Conservation (phyloP, 2,329 filamentous ascomycete species). For the Diaporthe helianthi region DNA sequence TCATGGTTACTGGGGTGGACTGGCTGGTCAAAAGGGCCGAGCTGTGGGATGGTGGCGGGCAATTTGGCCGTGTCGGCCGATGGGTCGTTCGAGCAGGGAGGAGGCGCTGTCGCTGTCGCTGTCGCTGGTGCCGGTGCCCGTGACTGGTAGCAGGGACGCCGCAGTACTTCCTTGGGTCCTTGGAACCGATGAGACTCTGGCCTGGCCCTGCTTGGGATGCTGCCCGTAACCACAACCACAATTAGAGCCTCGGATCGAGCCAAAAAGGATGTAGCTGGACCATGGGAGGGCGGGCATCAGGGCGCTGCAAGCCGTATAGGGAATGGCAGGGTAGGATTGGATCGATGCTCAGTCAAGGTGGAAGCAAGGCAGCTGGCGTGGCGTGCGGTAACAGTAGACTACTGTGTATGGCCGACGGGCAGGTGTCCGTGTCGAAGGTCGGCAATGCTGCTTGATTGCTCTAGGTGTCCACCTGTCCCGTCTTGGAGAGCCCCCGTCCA, state of each 20-base stretch:
- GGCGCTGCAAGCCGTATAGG: conserved; percentile 21
- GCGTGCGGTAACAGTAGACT: conserved; percentile 11
- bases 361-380: conserved; percentile 34
- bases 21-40: conserved; percentile 29
- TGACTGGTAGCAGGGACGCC: conserved; percentile 26
- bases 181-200: conserved; percentile 16
- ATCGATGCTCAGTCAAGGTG: conserved; percentile 23
- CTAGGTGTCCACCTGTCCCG: conserved; percentile 27
- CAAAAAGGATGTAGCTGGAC: conserved; percentile 31
- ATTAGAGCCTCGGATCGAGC: conserved; percentile 33
- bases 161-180: conserved; percentile 25
- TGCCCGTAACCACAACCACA: conserved; percentile 28
- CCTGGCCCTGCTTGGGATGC: conserved; percentile 29
- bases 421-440: conserved; percentile 28
- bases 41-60: conserved; percentile 31
- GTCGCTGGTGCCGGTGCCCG: conserved; percentile 19
- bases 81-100: conserved; percentile 24
- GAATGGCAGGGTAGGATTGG: conserved; percentile 25
- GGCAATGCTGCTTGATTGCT: conserved; percentile 24
- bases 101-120: conserved; percentile 21
- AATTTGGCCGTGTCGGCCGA: conserved; percentile 26
- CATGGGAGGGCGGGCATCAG: conserved; percentile 34
- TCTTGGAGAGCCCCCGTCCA: conserved; percentile 25
- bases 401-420: conserved; percentile 21
- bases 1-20: conserved; percentile 64